Evolutionary conservation across 164 flowering plant genomes (phyloP).

Genomic region (Sedum album): DNA sequence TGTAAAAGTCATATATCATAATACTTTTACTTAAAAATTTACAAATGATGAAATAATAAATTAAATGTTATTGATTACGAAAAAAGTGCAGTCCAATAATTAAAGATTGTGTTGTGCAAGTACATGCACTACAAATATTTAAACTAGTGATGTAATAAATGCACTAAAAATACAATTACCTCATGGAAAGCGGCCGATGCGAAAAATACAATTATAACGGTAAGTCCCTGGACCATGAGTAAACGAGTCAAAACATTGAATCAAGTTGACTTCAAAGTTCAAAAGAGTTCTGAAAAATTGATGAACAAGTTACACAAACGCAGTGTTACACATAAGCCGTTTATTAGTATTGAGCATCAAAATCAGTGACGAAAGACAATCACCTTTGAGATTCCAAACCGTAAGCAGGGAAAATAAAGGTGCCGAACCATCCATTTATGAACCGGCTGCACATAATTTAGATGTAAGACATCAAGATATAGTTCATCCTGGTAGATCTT

Average conservation of each 20-base stretch:
- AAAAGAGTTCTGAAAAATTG: no score
- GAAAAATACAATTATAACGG: no score
- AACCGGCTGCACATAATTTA: constrained; percentile 26
- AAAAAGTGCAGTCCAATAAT: background rate
- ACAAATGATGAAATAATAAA: no score
- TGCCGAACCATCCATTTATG: no score
- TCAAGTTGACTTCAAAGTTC: no score
- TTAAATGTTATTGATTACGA: no score
- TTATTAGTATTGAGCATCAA: background rate
- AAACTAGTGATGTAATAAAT: background rate
- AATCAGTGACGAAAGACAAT: background rate
- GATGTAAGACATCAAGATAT: constrained; percentile 5
- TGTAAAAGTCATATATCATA: background rate
- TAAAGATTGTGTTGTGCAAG: background rate
- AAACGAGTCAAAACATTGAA: no score
- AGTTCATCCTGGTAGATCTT: background rate
- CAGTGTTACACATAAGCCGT: no score
- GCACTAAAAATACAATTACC: no score
- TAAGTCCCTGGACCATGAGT: no score
- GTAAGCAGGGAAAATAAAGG: constrained; percentile 81
- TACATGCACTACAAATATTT: background rate
- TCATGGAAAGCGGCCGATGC: no score
- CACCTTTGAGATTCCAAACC: constrained; percentile 83
- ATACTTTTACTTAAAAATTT: background rate
- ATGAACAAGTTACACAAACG: no score